Base-by-base conservation (phyloP, 2,329 filamentous ascomycete species). In the Gyromitra esculenta region DNA sequence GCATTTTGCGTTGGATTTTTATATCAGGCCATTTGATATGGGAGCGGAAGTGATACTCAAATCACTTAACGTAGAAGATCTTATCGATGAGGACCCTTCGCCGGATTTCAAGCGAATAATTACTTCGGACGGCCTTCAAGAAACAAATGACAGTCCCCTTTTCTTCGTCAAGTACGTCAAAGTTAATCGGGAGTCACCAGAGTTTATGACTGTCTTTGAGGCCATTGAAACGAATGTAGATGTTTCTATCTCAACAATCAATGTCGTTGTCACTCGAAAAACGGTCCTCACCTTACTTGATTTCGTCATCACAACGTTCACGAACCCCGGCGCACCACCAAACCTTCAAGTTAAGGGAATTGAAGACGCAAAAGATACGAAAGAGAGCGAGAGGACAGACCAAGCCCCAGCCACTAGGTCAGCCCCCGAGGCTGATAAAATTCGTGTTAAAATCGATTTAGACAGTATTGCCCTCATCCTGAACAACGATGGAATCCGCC, bases 41-140 rank as follows among this genome's bases (percentile, higher is more conserved):
- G 92, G 91, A 35, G 95, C 96, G 0, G 92, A 97, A 81, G 92
- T 99, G 35, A 90, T 93, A 0, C 87, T 99, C 8, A 92, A 92
- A 13, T 94, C 93, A 0, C 86, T 99, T 18, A 93, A 91, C 0
- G 90, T 99, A 1, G 95, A 98, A 81, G 96, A 99, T 82, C 94
- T 98, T 82, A 95, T 99, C 7, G 95, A 92, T 80, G 87, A 96
- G 79, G 91, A 95, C 69, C 90, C 94, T 0, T 86, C 92, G 0
- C 91, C 91, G 6, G 95, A 98, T 81, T 99, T 99, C 86, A 97
- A 96, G 84, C 95, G 95, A 35, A 96, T 99, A 65, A 89, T 99
- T n/a, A 97, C 94, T 0, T 97, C 96, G 0, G 95, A 97, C 81
- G 90, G 91, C 35, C 88, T 91, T 59, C 66, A 75, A 50, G 89